Base-by-base conservation (phyloP, 495 filamentous ascomycete genomes). In the Physcia stellaris region DNA sequence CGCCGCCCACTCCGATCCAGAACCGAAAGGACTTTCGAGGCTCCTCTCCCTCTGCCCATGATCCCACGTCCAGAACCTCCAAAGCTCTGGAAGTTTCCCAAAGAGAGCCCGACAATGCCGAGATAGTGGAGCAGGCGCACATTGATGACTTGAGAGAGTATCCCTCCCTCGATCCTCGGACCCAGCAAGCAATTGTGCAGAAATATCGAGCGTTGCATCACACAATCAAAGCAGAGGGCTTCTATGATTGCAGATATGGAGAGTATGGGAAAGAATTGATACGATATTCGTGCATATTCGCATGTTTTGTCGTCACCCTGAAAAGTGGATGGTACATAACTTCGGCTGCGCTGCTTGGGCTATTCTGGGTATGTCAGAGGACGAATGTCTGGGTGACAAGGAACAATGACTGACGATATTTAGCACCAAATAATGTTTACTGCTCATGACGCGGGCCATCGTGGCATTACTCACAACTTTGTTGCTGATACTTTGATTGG, bases 381-480 rank as follows among this genome's bases (percentile, higher is more conserved):
- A 4, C 13, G 13, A 10, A 32, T 41, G 45, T 18, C n/a, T 32
- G 28, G 3, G 19, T 15, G n/a, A n/a, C 5, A 2, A 13, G 11
- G 18, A n/a, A 11, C 19, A 3, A 3, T 11, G 13, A 21, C 37
- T 50, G 19, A 27, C 13, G 4, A 5, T 22, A 5, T 21, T 27
- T 31, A 45, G 42, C 66, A 70, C 40, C 66, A 67, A 39, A 61
- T 70, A 51, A 67, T 70, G 62, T 70, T 70, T 55, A 61, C 58
- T 3, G 66, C 64, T 7, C 66, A 70, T 45, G 66, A 70, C 39
- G 66, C 66, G 7, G 66, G 63, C 12, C 66, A 70, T 42, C 57
- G 51, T 18, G 66, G 57, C 41, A 70, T 70, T 35, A 64, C 66
- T 6, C 56, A 62, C 32, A 60, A 61, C 48, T 67, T 68, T 37